Evolutionary conservation across 2,329 filamentous ascomycete genomes (phyloP), one percentile per base, ranked within the genome.

Genomic region (Xylariaceae sp.): DNA sequence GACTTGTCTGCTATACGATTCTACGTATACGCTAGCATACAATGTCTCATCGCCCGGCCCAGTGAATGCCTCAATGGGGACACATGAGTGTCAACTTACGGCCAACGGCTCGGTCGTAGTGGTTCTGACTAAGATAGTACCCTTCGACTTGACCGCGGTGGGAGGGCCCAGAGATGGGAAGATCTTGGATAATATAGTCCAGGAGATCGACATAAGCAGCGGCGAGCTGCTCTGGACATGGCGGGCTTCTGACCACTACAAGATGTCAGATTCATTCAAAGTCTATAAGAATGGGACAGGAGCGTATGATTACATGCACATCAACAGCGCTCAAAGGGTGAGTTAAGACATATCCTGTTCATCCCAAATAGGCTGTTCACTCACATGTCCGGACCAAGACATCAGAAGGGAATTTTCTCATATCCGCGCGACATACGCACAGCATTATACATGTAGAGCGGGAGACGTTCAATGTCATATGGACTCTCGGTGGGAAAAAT

Each of bases 1-100:
- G 15, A 54, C 54, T 6, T 68, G 68, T 56, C 45, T 68, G 2
- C 44, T 68, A 23, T 65, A 66, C 35, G 65, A 69, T 44, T 57
- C 62, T n/a, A 59, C 58, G 18, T 71, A 71, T 53, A 55, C 68
- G 15, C 11, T 68, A 1, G 62, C 61, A 8, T 66, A 66, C 53
- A 64, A 66, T 37, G 51, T 68, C 35, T 62, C 62, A 17, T 56
- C 63, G 2, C 53, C 56, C 3, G 53, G 48, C 2, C 10, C 50
- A 13, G 30, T 6, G 3, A n/a, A 55, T 17, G 53, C 58, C 10
- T 48, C 56, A 4, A 64, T 66, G 49, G 67, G 66, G 23, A 55
- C 63, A 10, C 67, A 70, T 45, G 67, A 70, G 55, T 67, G 67
- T 47, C 62, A 67, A 35, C 56, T 71, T 11, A 70, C 69, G 1